phyloP scores from a whole-genome alignment of 495 filamentous ascomycete genomes.

The Astrothelium subdiscretum region DNA sequence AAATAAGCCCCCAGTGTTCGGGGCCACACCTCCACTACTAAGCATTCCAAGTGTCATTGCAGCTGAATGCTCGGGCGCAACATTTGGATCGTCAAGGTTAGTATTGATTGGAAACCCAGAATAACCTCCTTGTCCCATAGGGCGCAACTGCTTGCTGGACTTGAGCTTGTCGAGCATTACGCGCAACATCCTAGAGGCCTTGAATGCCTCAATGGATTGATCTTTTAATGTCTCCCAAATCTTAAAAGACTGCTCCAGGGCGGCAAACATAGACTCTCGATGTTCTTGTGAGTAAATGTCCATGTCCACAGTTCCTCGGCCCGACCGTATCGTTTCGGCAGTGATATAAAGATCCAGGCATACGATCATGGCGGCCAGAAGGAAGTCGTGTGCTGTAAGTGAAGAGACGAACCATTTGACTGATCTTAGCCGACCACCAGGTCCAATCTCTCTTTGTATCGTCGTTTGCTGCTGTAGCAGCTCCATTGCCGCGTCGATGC shows the following conservation, averaged over 20 bases:
- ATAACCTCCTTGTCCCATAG: slow-evolving; percentile 4
- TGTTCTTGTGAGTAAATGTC: slow-evolving; percentile 62
- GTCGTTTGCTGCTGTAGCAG: slow-evolving; percentile 64
- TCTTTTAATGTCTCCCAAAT: slow-evolving; percentile 72
- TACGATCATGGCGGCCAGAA: slow-evolving; percentile 82
- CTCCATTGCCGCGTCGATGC: slow-evolving; percentile 67
- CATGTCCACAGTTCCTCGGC: slow-evolving; percentile 33
- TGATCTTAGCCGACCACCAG: slow-evolving; percentile 56
- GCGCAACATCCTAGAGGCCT: slow-evolving; percentile 61
- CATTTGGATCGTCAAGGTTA: slow-evolving; percentile 19
- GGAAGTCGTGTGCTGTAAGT: slow-evolving; percentile 68
- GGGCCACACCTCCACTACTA: slow-evolving; percentile 55
- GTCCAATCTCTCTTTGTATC: slow-evolving; percentile 63
- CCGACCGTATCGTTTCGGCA: slow-evolving; percentile 26
- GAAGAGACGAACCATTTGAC: slow-evolving; percentile 70
- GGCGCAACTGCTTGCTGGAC: slow-evolving; percentile 20
- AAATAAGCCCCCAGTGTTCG: slow-evolving; percentile 38
- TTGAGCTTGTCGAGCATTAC: slow-evolving; percentile 72
- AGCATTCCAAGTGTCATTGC: slow-evolving; percentile 77
- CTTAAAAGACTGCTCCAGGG: slow-evolving; percentile 55
- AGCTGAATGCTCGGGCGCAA: slow-evolving; percentile 49
- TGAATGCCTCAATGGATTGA: slow-evolving; percentile 77
- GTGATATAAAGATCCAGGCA: slow-evolving; percentile 58
- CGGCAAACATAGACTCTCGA: slow-evolving; percentile 60
- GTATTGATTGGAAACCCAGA: slow-evolving; percentile 13